Evolutionary conservation across 2,329 filamentous ascomycete genomes (phyloP).

Genomic region (Sphaerostilbella broomeana): DNA sequence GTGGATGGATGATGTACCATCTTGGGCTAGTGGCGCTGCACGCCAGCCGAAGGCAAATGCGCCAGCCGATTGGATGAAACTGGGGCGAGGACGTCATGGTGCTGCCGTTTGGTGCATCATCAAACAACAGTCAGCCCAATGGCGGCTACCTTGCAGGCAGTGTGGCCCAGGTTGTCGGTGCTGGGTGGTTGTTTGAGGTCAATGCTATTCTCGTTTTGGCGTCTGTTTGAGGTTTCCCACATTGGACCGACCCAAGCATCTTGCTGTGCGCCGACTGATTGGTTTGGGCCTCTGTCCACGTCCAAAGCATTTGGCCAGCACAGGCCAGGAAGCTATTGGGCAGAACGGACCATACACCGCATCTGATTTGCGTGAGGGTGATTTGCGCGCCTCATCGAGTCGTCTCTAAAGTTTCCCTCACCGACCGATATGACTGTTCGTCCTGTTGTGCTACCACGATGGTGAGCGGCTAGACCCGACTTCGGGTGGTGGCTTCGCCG

Average conservation of each 20-base stretch:
- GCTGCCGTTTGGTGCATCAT: slow-evolving; percentile 7
- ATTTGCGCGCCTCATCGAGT: slow-evolving; percentile 1
- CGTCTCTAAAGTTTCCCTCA: too few species aligned
- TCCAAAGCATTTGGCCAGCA: too few species aligned
- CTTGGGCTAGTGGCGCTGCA: slow-evolving; percentile 12
- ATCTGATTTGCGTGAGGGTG: slow-evolving; percentile 10
- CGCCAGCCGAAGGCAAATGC: slow-evolving; percentile 4
- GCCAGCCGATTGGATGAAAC: slow-evolving; percentile 14
- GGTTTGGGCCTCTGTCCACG: slow-evolving; percentile 1
- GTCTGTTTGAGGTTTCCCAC: too few species aligned
- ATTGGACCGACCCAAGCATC: too few species aligned
- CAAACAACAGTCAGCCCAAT: slow-evolving; percentile 11
- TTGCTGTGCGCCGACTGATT: neutral
- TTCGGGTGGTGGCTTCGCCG: slow-evolving; percentile 8
- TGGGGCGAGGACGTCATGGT: slow-evolving; percentile 15
- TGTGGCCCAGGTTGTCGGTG: slow-evolving; percentile 13
- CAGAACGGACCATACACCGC: slow-evolving; percentile 8
- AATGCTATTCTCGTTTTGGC: too few species aligned
- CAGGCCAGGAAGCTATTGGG: too few species aligned
- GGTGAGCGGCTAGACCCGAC: slow-evolving; percentile 5
- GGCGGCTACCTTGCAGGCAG: slow-evolving; percentile 8
- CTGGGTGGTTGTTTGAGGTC: neutral
- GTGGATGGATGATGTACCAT: slow-evolving; percentile 2
- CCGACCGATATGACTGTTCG: slow-evolving; percentile 6
- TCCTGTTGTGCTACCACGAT: slow-evolving; percentile 11